phyloP scores from a whole-genome alignment of 2,329 filamentous ascomycete species.

The Fusarium sp. region DNA sequence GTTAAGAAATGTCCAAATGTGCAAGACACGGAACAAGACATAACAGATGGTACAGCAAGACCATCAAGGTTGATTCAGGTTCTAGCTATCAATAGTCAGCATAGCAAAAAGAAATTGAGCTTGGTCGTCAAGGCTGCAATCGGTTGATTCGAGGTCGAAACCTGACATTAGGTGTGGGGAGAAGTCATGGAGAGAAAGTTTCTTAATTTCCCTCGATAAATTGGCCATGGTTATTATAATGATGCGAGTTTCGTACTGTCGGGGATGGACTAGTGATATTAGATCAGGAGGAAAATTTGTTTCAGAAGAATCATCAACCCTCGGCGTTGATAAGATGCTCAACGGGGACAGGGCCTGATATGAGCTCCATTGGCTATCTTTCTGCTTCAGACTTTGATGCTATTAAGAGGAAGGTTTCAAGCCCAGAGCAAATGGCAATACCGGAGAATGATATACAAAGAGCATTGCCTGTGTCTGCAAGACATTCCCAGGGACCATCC shows the following conservation, averaged over 20 bases:
- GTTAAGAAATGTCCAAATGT: neutral
- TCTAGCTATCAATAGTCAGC: neutral
- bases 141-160: no score
- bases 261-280: neutral
- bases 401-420: conserved; percentile 4
- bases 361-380: conserved; percentile 1
- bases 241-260: neutral
- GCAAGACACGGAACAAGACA: neutral
- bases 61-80: neutral
- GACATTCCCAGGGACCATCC: conserved; percentile 10
- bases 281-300: neutral
- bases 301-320: neutral
- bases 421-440: conserved; percentile 11
- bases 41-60: neutral
- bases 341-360: neutral
- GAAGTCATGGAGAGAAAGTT: neutral
- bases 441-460: conserved; percentile 24
- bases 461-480: conserved; percentile 24
- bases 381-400: neutral
- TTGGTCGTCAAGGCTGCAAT: no score
- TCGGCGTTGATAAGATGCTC: neutral
- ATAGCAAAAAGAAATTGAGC: no score
- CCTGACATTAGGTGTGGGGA: neutral
- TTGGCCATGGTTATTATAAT: conserved; percentile 15
- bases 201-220: conserved; percentile 3